Percentiles rank a stretch among this genome's conserved stretches.
Evolutionary conservation across 2,329 filamentous ascomycete genomes (phyloP).

Genomic region (Capronia americana): DNA sequence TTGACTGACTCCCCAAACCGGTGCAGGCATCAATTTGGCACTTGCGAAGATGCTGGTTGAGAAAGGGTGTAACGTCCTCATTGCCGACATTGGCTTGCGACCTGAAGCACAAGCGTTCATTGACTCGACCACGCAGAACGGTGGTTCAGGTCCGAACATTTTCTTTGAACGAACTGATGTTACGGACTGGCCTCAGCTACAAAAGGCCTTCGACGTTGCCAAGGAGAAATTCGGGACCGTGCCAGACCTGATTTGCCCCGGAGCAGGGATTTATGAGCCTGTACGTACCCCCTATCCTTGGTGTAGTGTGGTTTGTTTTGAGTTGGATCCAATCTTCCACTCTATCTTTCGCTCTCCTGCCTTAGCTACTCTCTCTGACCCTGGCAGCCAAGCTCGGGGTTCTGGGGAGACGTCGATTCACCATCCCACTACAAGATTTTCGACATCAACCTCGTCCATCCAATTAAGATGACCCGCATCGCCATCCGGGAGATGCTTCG

Average conservation of each 20-base stretch:
- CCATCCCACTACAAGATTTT: slow-evolving; percentile 52
- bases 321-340: too few species aligned
- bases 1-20: too few species aligned
- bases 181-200: slow-evolving; percentile 56
- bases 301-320: too few species aligned
- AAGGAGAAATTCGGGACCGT: slow-evolving; percentile 54
- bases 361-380: not conserved
- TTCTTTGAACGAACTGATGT: slow-evolving; percentile 56
- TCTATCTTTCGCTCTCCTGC: too few species aligned
- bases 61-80: slow-evolving; percentile 53
- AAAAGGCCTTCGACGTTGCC: slow-evolving; percentile 56
- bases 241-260: slow-evolving; percentile 54
- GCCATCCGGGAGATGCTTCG: slow-evolving; percentile 56
- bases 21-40: slow-evolving; percentile 52
- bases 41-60: slow-evolving; percentile 51
- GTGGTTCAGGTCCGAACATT: slow-evolving; percentile 43
- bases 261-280: slow-evolving; percentile 51
- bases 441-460: slow-evolving; percentile 60
- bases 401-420: slow-evolving; percentile 44
- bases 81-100: slow-evolving; percentile 53
- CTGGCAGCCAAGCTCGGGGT: not conserved
- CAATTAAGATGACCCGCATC: slow-evolving; percentile 58
- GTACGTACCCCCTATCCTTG: not conserved
- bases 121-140: slow-evolving; percentile 41
- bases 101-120: slow-evolving; percentile 51